Base-by-base conservation (phyloP, 805 yeast species). In the Wickerhamomyces subpelliculosus region DNA sequence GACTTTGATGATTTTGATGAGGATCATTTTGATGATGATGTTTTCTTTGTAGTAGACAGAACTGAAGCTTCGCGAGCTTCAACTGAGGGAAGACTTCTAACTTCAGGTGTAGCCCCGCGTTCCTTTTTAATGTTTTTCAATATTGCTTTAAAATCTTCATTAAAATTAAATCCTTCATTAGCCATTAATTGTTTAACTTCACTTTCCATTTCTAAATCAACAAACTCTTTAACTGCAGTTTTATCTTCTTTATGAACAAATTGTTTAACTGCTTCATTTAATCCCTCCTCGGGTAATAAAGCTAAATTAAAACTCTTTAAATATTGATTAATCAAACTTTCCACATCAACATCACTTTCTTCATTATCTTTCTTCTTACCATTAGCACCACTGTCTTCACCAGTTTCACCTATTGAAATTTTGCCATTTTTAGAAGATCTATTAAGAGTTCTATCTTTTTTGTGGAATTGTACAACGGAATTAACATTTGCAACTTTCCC, bases 401-500 rank as follows among this genome's bases (percentile, higher is more conserved):
- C 49, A n/a, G n/a, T n/a, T 6, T 51, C 58, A 5, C 39, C 47
- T 17, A 35, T 22, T 3, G 30, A 39, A 6, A 41, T 21, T 17
- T 37, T 44, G 8, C 16, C 22, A 12, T 18, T 9, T 29, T 29
- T 29, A 4, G 32, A 29, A 19, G 11, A 18, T 4, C 22, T 22
- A 19, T 18, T 9, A 6, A 29, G 8, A 12, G 5, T 20, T 27
- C 37, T 67, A 57, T 52, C 67, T 46, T 70, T 75, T 53, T 75
- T 72, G 52, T 75, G 75, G 55, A 84, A 83, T 34, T 77, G 79
- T 3, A 90, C 74, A 8, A 89, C 85, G 50, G 88, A 94, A 51
- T 85, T 81, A n/a, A 80, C 77, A 57, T 93, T 93, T 4, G 97
- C 98, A 2, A 90, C 93, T 44, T 69, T 70, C 0, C 96, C 96